phyloP scores from a whole-genome alignment of 805 yeast species.

The Tetrapisispora iriomotensis region DNA sequence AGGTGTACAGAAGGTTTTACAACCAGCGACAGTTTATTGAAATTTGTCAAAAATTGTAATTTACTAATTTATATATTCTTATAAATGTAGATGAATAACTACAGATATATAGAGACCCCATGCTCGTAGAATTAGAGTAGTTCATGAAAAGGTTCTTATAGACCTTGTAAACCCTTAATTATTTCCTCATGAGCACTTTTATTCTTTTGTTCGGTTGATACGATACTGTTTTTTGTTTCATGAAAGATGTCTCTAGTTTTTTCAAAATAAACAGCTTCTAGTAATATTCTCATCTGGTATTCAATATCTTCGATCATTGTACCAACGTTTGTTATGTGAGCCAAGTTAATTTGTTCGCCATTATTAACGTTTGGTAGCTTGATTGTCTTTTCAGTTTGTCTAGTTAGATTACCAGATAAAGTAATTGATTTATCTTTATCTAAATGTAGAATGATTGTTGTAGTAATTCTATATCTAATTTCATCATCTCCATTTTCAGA shows the following conservation, averaged over 20 bases:
- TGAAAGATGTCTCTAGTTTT: constrained; percentile 83
- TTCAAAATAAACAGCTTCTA: constrained; percentile 92
- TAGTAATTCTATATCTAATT: constrained; percentile 62
- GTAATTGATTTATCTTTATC: constrained; percentile 24
- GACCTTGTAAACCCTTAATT: constrained; percentile 29
- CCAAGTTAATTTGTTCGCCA: constrained; percentile 31
- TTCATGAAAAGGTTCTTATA: too few relatives aligned
- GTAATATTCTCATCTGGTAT: constrained; percentile 70
- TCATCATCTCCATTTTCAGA: constrained; percentile 30
- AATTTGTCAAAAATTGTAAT: too few relatives aligned
- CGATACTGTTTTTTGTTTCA: constrained; percentile 41
- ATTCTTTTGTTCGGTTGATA: constrained; percentile 14
- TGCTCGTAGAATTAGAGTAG: too few relatives aligned
- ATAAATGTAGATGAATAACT: too few relatives aligned
- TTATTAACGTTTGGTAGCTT: constrained; percentile 23
- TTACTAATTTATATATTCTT: too few relatives aligned
- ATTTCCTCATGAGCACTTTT: constrained; percentile 29
- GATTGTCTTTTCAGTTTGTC: constrained; percentile 60
- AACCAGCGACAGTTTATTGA: too few relatives aligned
- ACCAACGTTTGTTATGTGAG: constrained; percentile 84
- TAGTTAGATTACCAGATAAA: constrained; percentile 74
- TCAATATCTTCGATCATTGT: constrained; percentile 80
- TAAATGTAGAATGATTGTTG: constrained; percentile 78
- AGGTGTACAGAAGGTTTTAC: too few relatives aligned
- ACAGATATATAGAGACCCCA: neutral